Conservation (phyloP, 495 filamentous ascomycete genomes). For the Alectoria sarmentosa region DNA sequence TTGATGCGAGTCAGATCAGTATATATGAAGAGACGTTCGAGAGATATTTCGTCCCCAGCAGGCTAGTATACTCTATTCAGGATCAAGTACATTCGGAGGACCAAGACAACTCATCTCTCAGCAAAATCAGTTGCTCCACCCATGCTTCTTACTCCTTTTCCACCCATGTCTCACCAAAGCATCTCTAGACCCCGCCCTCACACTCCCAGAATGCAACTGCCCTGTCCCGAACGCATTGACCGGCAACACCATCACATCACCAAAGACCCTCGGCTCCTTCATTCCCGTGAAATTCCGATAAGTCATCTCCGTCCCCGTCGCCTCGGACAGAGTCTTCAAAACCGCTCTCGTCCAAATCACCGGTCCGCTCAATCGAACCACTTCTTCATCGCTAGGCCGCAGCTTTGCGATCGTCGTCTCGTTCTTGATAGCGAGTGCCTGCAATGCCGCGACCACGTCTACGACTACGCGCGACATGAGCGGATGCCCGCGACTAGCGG, state of each 20-base stretch:
- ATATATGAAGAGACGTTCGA: too few species aligned
- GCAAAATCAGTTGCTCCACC: too few species aligned
- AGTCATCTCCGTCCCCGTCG: conserved; percentile 15
- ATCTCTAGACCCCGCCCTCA: not conserved
- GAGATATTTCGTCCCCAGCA: too few species aligned
- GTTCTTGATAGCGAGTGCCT: not conserved
- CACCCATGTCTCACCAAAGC: not conserved
- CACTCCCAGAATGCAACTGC: not conserved
- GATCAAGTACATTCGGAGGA: too few species aligned
- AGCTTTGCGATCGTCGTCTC: conserved; percentile 28
- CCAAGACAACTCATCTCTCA: too few species aligned
- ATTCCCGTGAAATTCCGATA: conserved; percentile 7
- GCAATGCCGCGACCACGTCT: conserved; percentile 29
- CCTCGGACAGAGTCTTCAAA: conserved; percentile 29
- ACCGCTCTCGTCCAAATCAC: conserved; percentile 35
- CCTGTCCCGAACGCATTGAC: conserved; percentile 34
- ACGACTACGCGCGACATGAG: conserved; percentile 26
- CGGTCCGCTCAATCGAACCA: conserved; percentile 36
- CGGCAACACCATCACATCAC: conserved; percentile 34
- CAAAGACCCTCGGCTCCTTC: conserved; percentile 2
- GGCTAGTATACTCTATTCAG: too few species aligned
- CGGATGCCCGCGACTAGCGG: conserved; percentile 8
- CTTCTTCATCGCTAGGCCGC: conserved; percentile 24
- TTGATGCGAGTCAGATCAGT: too few species aligned
- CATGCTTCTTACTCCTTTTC: not conserved